Evolutionary conservation across 805 yeast genomes (phyloP), one percentile per base, ranked within the genome.

Genomic region (Millerozyma miso): DNA sequence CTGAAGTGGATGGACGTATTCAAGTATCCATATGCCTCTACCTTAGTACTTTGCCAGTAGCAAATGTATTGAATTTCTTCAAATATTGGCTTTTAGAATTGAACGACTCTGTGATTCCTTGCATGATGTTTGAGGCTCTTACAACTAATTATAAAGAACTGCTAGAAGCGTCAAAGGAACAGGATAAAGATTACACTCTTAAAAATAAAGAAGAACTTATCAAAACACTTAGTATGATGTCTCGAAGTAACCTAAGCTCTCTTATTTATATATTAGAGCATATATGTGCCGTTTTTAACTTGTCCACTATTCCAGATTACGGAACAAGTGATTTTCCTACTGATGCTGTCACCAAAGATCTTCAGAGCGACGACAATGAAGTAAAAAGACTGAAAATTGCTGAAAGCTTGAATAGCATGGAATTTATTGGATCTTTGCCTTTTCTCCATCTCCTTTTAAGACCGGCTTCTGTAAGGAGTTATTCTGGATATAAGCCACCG

Each of bases 51-150:
- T 45, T 45, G 29, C 20, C 42, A 0, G 17, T 37, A 1, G 23
- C 32, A 1, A 38, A 47, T 4, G 42, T 63, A 26, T 48, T 68
- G 4, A 67, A 63, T 41, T 69, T 68, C 41, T 33, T 65, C 23
- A 66, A 64, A 41, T 59, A 58, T 43, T 71, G 76, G 76, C 52
- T 70, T 18, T 51, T 71, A 5, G 74, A 71, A 44, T 58, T 63
- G 12, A 58, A 63, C 32, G 76, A 71, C 42, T 65, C 74, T 0
- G 46, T 69, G 18, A 67, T 71, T 12, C 76, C 75, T 0, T 69
- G 69, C 41, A 59, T 66, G 48, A 61, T 67, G 4, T 67, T 56
- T 47, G 76, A 70, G 33, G 47, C 65, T 13, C 46, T 67, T 19
- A 38, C 59, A 10, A 49, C 48, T 12, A 42, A 43, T 17, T 63